Percentiles rank a stretch among this genome's conserved stretches.
phyloP scores from a whole-genome alignment of 1,139 yeast genomes.

The Blastobotrys petasosporus region DNA sequence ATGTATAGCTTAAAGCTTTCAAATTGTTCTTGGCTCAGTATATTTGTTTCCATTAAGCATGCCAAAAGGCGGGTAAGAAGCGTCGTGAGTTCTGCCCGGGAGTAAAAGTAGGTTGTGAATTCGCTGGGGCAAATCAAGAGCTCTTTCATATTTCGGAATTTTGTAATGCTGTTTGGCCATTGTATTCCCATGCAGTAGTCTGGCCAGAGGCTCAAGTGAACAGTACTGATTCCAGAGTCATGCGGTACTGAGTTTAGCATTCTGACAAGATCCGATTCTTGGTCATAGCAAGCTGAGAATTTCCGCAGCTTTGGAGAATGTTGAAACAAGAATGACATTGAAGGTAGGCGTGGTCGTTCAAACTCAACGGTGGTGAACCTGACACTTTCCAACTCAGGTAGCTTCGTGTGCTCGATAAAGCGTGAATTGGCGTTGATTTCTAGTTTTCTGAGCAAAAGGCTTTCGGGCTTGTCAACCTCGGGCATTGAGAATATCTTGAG shows the following conservation, averaged over 20 bases:
- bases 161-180: neutral
- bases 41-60: too few relatives aligned
- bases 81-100: neutral
- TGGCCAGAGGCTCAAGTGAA: conserved; percentile 3
- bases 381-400: conserved; percentile 2
- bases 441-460: neutral
- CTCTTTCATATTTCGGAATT: neutral
- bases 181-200: neutral
- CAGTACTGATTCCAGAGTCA: neutral
- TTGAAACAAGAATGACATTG: neutral
- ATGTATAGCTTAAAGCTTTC: too few relatives aligned
- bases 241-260: neutral
- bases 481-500: neutral
- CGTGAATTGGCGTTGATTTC: neutral
- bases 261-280: conserved; percentile 1
- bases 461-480: neutral
- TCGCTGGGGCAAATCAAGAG: conserved; percentile 1
- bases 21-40: too few relatives aligned
- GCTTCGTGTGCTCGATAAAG: neutral
- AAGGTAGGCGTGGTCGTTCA: conserved; percentile 1
- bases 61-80: too few relatives aligned
- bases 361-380: conserved; percentile 1
- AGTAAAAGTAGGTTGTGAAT: neutral
- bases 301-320: neutral
- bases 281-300: conserved; percentile 2